phyloP scores from a whole-genome alignment of 2,329 filamentous ascomycete genomes.

The Fusarium concolor region DNA sequence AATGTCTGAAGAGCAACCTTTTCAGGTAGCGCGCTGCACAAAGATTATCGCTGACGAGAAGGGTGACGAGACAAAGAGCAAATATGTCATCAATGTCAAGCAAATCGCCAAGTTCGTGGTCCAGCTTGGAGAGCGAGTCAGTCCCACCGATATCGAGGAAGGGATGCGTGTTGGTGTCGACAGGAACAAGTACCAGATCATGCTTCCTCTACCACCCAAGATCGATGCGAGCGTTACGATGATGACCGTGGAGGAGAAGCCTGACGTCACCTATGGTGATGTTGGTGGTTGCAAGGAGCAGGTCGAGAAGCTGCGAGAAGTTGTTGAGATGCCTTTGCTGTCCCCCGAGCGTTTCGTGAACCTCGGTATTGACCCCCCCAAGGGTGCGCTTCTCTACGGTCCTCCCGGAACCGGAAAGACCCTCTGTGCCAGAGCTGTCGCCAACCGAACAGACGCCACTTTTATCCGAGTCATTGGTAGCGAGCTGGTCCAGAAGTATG shows the following conservation, averaged over 20 bases:
- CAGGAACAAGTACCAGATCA: conserved; percentile 98
- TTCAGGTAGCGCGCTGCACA: conserved; percentile 97
- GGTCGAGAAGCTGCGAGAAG: conserved; percentile 98
- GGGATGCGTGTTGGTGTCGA: conserved; percentile 99
- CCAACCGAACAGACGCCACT: conserved; percentile 97
- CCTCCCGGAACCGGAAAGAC: conserved; percentile 99
- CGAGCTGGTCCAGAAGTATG: conserved; percentile 98
- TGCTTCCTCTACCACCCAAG: conserved; percentile 94
- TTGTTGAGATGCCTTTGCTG: conserved; percentile 97
- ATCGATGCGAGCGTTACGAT: conserved; percentile 99
- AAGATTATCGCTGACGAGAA: conserved; percentile 99
- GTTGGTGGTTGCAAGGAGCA: conserved; percentile 99
- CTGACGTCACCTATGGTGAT: conserved; percentile 98
- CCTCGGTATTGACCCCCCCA: conserved; percentile 98
- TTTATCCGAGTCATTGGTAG: conserved; percentile 99
- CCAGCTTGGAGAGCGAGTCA: conserved; percentile 95
- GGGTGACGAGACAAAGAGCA: conserved; percentile 93
- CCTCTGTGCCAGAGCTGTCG: conserved; percentile 94
- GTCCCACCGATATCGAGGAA: conserved; percentile 98
- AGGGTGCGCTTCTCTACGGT: conserved; percentile 95
- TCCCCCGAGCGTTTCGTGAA: conserved; percentile 98
- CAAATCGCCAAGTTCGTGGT: conserved; percentile 99
- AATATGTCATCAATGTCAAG: conserved; percentile 99
- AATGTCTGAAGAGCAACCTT: conserved; percentile 97
- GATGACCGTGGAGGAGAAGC: conserved; percentile 99